phyloP scores from a whole-genome alignment of 441 rosid genomes.

The Erysimum cheiri region DNA sequence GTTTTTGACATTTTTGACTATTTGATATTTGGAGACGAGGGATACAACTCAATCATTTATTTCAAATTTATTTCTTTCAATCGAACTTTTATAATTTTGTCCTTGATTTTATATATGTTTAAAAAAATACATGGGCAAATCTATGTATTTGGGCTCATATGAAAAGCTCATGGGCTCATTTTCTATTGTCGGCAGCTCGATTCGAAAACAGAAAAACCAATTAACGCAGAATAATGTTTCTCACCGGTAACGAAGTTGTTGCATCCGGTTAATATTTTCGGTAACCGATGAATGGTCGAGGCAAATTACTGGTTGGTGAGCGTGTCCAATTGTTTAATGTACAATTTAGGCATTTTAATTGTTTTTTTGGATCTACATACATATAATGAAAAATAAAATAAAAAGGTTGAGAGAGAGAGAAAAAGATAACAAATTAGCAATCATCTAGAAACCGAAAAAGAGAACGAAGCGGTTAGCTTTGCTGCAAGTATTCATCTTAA shows the following conservation, averaged over 20 bases:
- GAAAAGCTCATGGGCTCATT: background rate
- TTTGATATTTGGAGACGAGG: background rate
- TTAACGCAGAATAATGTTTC: background rate
- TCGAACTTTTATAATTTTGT: background rate
- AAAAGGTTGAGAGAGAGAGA: background rate
- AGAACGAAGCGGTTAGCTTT: conserved; percentile 46
- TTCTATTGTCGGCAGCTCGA: background rate
- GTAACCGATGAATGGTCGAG: background rate
- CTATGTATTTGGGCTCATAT: background rate
- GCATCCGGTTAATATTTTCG: background rate
- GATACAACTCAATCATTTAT: background rate
- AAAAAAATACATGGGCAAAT: background rate
- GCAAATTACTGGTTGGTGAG: background rate
- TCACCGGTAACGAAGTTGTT: background rate
- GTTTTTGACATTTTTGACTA: background rate
- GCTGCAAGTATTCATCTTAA: conserved; percentile 57
- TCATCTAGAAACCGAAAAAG: conserved; percentile 45
- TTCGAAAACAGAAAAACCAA: background rate
- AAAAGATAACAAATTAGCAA: conserved; percentile 10
- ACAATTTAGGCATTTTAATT: background rate
- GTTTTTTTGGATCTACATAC: no score
- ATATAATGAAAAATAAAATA: background rate
- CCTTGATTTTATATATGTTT: background rate
- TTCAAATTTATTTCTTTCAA: no score
- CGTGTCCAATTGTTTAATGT: background rate